These are phyloP conservation scores for Tetrapisispora phaffii DNA, from an alignment of 805 yeast species.

Conservation along the genomic window DNA sequence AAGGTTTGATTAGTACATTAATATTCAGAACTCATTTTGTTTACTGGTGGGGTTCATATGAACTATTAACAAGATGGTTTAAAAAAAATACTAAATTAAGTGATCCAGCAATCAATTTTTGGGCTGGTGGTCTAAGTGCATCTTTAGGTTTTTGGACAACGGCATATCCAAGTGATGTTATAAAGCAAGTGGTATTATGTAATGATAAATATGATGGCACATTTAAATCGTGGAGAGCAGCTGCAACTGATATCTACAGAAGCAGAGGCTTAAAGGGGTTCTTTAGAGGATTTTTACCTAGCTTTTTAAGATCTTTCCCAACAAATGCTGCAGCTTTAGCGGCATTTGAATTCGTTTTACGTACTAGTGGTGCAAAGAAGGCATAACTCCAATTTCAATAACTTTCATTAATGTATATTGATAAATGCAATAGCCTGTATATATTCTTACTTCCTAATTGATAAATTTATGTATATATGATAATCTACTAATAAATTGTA, in stretches of 20 bases:
- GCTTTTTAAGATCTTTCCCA: constrained; percentile 92
- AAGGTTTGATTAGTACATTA: constrained; percentile 79
- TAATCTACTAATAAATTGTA: not conserved
- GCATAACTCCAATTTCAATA: not conserved
- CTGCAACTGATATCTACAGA: constrained; percentile 43
- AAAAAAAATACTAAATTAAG: constrained; percentile 54
- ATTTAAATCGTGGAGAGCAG: constrained; percentile 47
- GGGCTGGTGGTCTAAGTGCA: constrained; percentile 62
- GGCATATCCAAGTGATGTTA: constrained; percentile 80
- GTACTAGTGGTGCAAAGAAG: constrained; percentile 43
- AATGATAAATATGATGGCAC: constrained; percentile 56
- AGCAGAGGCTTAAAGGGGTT: constrained; percentile 65
- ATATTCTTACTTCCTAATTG: not conserved
- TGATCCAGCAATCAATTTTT: constrained; percentile 37
- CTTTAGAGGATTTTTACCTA: constrained; percentile 85
- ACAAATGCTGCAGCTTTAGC: constrained; percentile 96
- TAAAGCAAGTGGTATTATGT: constrained; percentile 62
- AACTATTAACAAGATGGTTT: constrained; percentile 62
- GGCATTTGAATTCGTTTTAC: constrained; percentile 63
- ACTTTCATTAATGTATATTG: not conserved
- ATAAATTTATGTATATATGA: not conserved
- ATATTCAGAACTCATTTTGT: constrained; percentile 38
- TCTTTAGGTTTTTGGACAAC: constrained; percentile 85
- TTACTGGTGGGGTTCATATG: constrained; percentile 82
- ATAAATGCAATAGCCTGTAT: constrained; percentile 1